Evolutionary conservation across 768 basidiomycete genomes (phyloP).

Genomic region (Imleria badia): DNA sequence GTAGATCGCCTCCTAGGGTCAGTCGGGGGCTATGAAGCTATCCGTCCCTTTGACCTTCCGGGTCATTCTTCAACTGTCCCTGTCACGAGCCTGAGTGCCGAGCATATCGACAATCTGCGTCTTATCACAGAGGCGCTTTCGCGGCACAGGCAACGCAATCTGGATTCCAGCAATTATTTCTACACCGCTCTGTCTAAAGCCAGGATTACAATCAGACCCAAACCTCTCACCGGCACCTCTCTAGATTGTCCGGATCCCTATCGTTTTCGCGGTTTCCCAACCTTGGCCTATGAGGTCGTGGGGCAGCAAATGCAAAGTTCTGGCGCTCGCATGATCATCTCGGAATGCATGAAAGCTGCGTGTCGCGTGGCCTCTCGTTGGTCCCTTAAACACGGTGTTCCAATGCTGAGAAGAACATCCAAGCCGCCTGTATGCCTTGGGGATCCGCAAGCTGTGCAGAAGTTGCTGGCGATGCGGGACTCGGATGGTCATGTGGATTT

Average conservation of each 20-base stretch:
- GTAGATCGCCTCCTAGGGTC: constrained; percentile 55
- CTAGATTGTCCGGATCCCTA: constrained; percentile 29
- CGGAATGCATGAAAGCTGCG: constrained; percentile 82
- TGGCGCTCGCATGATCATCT: constrained; percentile 59
- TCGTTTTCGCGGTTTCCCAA: constrained; percentile 50
- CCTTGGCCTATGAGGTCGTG: constrained; percentile 45
- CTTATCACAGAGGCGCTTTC: constrained; percentile 31
- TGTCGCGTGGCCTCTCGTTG: constrained; percentile 75
- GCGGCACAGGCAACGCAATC: constrained; percentile 24
- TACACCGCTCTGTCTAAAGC: constrained; percentile 25
- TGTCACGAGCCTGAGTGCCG: constrained; percentile 6
- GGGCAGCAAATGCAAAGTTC: constrained; percentile 21
- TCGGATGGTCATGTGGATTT: constrained; percentile 44
- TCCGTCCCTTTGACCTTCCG: constrained; percentile 22
- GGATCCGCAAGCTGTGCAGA: constrained; percentile 37
- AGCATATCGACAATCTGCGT: constrained; percentile 31
- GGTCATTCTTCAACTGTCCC: neutral
- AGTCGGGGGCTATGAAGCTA: constrained; percentile 2
- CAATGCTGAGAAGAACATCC: constrained; percentile 59
- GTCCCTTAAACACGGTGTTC: constrained; percentile 56
- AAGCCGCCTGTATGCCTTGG: constrained; percentile 31
- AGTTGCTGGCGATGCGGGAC: constrained; percentile 50
- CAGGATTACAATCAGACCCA: constrained; percentile 28
- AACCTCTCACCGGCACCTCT: constrained; percentile 34
- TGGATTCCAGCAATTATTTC: constrained; percentile 23